Base-by-base conservation (phyloP, 352 stramenopile species). In the Globisporangium echinulatum region DNA sequence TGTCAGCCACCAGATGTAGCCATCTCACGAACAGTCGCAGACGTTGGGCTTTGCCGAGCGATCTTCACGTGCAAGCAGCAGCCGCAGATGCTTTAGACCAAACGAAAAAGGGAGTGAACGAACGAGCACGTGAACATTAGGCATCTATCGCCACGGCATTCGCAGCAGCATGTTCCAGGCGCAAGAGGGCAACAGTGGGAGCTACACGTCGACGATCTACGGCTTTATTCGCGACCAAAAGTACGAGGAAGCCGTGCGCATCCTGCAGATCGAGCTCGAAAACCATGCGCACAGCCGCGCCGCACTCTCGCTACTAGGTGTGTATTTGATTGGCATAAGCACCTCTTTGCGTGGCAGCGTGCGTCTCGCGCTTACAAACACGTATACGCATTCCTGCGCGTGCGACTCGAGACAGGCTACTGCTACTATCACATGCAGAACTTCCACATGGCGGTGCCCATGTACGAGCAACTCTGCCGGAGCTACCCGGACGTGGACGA, bases 391-490 rank as follows among this genome's bases (percentile, higher is more conserved):
- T 25, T 25, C 19, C 19, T 25, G 19, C 19, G 19, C 19, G 19
- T 25, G 19, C 19, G 19, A 25, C 19, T 25, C 7, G 5, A 40
- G 8, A 9, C 52, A 75, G 69, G 88, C n/a, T 98, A 98, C 71
- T 98, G 94, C 76, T 98, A 97, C 74, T 98, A 98, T 75, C 88
- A 98, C 69, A 76, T 97, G 69, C 83, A 98, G 71, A 94, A 98
- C 67, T 98, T 94, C 69, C 66, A 77, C 39, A 73, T 83, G 49
- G 93, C 96, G 6, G 90, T 96, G 44, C 73, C 81, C 57, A 97
- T 97, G 74, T 99, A 98, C 69, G 93, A 98, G 65, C 83, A 98
- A 68, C 83, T 98, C 25, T 88, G 91, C 61, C 86, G 92, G 54
- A 82, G 94, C 53, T 98, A 92, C 70, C 96, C 95, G 1, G 85